Conservation (phyloP, 768 basidiomycete species). For the Leccinum variicolor region DNA sequence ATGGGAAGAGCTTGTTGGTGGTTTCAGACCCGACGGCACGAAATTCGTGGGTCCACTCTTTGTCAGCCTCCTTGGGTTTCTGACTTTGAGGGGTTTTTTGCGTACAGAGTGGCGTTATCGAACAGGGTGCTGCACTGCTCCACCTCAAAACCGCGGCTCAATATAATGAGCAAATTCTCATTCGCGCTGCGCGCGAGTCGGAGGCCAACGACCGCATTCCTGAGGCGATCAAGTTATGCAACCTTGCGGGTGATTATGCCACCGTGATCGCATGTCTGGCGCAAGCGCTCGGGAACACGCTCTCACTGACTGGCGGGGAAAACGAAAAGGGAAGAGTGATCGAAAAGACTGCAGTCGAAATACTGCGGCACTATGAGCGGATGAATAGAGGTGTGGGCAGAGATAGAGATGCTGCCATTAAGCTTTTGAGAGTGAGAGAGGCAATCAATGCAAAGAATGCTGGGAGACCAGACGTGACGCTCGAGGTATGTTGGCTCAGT, state of each 20-base stretch:
- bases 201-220: constrained; percentile 81
- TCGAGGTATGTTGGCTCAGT: constrained; percentile 59
- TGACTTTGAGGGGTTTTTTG: not conserved
- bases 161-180: constrained; percentile 80
- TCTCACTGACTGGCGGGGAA: constrained; percentile 54
- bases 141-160: constrained; percentile 61
- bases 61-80: not conserved
- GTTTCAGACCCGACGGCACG: constrained; percentile 85
- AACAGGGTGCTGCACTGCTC: constrained; percentile 76
- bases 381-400: constrained; percentile 69
- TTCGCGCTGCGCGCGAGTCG: constrained; percentile 76
- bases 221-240: constrained; percentile 94
- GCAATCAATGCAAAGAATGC: constrained; percentile 73
- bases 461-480: constrained; percentile 69
- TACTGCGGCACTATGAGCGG: constrained; percentile 76
- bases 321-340: constrained; percentile 61
- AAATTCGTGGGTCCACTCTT: constrained; percentile 60
- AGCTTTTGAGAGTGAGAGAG: constrained; percentile 76
- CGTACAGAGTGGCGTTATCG: constrained; percentile 77
- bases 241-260: constrained; percentile 86
- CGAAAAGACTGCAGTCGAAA: constrained; percentile 74
- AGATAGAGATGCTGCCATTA: constrained; percentile 70
- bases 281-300: constrained; percentile 78
- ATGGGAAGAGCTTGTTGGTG: constrained; percentile 96
- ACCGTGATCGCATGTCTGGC: constrained; percentile 89